Base-by-base conservation (phyloP, 2,329 filamentous ascomycete species). In the Botrytis hyacinthi region DNA sequence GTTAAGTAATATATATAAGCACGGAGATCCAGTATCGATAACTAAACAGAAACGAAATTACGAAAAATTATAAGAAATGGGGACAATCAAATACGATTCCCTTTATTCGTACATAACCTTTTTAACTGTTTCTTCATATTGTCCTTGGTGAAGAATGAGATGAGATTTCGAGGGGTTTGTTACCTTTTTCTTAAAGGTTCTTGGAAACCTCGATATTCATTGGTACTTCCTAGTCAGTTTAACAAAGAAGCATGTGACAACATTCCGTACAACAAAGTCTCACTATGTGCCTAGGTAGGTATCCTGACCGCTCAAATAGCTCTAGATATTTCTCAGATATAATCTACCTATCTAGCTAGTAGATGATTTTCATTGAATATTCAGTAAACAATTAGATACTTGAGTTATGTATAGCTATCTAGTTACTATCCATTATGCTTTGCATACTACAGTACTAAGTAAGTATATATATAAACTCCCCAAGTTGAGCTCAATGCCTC, bases 21-120 rank as follows among this genome's bases (percentile, higher is more conserved):
- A 68, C 66, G 66, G 66, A 57, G 48, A 68, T 68, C 48, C 29
- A 37, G 26, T 57, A 42, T 69, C 35, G 48, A 57, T 57, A 69
- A 42, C 20, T 18, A 54, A 57, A 68, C 14, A n/a, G 65, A 54
- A 67, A 67, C 44, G 65, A 54, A 54, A 40, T 67, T 54, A 54
- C 46, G 10, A 37, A 29, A 42, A 54, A 69, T 57, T 10, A 57
- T 69, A 57, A 57, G 66, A 57, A 68, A 68, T 32, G 48, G 35
- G 26, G 35, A 68, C 66, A 68, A 68, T 57, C 66, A 42, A 68
- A 68, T 57, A 6, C 26, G n/a, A 20, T 42, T 57, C 48, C 54
- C 48, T 69, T 69, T 69, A 57, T 69, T 69, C 48, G 20, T 69
- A n/a, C 48, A 57, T 44, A 14, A 40, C 35, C 26, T 40, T 54